Evolutionary conservation across 1,139 yeast genomes (phyloP).

Genomic region (Lipomyces yarrowii): DNA sequence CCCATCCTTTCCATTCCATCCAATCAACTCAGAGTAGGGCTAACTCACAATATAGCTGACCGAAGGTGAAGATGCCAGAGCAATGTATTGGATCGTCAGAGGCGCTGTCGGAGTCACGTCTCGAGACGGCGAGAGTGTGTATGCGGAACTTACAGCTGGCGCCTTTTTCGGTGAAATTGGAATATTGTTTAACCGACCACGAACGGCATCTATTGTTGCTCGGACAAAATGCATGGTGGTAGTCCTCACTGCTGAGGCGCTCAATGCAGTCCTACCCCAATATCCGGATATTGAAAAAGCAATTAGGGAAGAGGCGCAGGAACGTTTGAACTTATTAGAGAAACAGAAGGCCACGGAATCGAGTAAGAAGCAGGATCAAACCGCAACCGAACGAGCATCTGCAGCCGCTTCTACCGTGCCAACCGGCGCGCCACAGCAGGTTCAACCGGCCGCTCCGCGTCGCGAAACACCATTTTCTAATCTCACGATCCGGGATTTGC

Average conservation of each 20-base stretch:
- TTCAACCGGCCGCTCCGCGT: not conserved
- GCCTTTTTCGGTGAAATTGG: slow-evolving; percentile 77
- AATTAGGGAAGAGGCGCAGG: slow-evolving; percentile 78
- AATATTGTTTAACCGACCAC: slow-evolving; percentile 68
- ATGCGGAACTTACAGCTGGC: slow-evolving; percentile 70
- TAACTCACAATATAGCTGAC: slow-evolving; percentile 44
- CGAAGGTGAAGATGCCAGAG: slow-evolving; percentile 71
- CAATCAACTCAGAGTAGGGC: not conserved
- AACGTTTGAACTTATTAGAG: slow-evolving; percentile 68
- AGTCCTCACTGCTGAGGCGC: slow-evolving; percentile 64
- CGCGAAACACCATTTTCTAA: slow-evolving; percentile 21
- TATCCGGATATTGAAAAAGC: slow-evolving; percentile 68
- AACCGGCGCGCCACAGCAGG: slow-evolving; percentile 6
- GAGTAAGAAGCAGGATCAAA: not conserved
- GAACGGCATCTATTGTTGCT: slow-evolving; percentile 81
- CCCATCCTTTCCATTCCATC: no score
- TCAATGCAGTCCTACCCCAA: slow-evolving; percentile 59
- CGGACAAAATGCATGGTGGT: slow-evolving; percentile 66
- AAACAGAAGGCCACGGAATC: slow-evolving; percentile 49
- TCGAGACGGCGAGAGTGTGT: slow-evolving; percentile 72
- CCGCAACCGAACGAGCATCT: not conserved
- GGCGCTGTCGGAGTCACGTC: slow-evolving; percentile 75
- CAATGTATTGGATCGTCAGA: slow-evolving; percentile 79
- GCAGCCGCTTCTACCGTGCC: not conserved
- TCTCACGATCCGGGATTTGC: slow-evolving; percentile 22